Evolutionary conservation across 805 yeast species (phyloP), one percentile per base, ranked within the genome.

Genomic region (Candida piceae): DNA sequence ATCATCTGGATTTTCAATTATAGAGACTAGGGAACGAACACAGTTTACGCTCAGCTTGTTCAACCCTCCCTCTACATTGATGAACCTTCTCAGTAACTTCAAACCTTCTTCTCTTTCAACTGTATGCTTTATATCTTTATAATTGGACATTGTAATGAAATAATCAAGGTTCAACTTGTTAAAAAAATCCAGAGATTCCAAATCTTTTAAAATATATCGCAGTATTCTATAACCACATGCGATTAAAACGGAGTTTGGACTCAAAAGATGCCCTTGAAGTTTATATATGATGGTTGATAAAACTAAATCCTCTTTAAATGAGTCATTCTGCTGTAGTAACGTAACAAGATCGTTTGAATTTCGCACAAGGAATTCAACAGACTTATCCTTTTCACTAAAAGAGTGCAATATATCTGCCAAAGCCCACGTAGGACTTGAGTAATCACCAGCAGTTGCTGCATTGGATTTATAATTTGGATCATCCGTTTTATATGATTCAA

Each of bases 81-180:
- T 49, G 39, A 84, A 76, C 22, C 70, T 64, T 20, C 96, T 67
- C 0, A 87, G 61, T 18, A 87, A 62, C 49, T 81, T 83, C 22
- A 90, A 51, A 0, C 94, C 93, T 50, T 88, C 87, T 32, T 78
- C 80, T 41, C 88, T 72, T 50, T 89, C 96, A 2, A 76, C 58
- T 17, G 76, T 70, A 31, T 44, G 30, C 28, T 43, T 48, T 10
- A 26, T 17, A 16, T 78, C 80, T 34, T 77, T 77, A 1, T 84
- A 69, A 23, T 90, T 60, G 0, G 94, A 70, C 12, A 77, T 66
- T 2, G 84, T 74, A 5, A 87, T 55, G 42, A 80, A 76, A 2
- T 75, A 67, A 39, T 86, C 85, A 4, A 85, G 53, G 39, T 78
- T 73, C 23, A 76, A 60, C 11, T 69, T 66, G 7, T 76, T 62